Evolutionary conservation across 352 stramenopile species (phyloP), one percentile per base, ranked within the genome.

Genomic region (Nothophytophthora sp.): DNA sequence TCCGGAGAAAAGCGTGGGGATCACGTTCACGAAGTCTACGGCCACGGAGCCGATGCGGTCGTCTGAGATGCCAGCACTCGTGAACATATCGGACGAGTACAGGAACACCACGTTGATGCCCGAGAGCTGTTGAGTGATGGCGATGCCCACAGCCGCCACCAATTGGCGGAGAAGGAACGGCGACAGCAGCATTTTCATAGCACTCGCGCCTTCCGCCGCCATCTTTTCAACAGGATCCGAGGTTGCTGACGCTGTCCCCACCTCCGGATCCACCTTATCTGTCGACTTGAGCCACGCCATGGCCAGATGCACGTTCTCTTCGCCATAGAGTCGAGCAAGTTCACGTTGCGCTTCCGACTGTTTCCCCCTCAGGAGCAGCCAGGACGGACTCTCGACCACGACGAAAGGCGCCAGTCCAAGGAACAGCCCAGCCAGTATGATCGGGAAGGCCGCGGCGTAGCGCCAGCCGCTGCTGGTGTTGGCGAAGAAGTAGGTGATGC

Each of bases 21-120:
- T 22, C 5, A 88, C 38, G 42, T 84, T 85, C 22, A 88, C 68
- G 20, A 73, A 60, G 40, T 80, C 76, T 47, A 90, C 62, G 18
- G 78, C 66, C 19, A 86, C 19, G 15, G 67, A 82, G 38, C 76
- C 80, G 16, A 88, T 42, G 29, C 80, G 80, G 33, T 64, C 60
- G 41, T 88, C 80, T 0, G 55, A 41, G 32, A 90, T 70, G 5
- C 79, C 79, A 7, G 76, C 76, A 24, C 76, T 54, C 22, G 69
- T 78, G 45, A 88, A 90, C 15, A 88, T 61, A 7, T 55, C 55
- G 15, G 72, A 85, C 20, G 80, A 88, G 54, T 90, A 90, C 45
- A 85, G 79, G 52, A 87, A 88, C 10, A 88, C 70, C 27, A 73
- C 80, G 41, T 85, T 90, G 63, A 90, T 69, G 23, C 76, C 79